A percentile compares a stretch with the other conserved stretches of the same genome.
phyloP scores from a whole-genome alignment of 257 asterid species.

The Fraxinus anomala region DNA sequence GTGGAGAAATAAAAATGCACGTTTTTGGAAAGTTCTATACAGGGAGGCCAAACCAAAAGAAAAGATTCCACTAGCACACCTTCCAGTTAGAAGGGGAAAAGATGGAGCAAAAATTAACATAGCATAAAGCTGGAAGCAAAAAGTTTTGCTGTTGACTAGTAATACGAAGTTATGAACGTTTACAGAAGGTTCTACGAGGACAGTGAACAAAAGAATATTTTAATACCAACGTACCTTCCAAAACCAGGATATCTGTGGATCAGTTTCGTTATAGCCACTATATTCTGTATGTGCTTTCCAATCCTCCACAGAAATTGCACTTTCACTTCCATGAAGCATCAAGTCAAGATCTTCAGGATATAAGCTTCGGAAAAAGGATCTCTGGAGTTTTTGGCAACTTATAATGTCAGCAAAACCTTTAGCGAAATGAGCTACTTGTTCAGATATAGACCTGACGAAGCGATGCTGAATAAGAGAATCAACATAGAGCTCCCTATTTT shows the following conservation, averaged over 20 bases:
- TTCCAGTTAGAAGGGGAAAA: not conserved
- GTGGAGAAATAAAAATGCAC: not conserved
- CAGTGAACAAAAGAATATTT: not conserved
- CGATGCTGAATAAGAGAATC: constrained; percentile 70
- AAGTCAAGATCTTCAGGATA: constrained; percentile 75
- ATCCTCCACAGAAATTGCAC: constrained; percentile 76
- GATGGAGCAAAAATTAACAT: not conserved
- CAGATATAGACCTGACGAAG: constrained; percentile 64
- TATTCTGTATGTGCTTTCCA: constrained; percentile 92
- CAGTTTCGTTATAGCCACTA: constrained; percentile 71
- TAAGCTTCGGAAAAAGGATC: constrained; percentile 68
- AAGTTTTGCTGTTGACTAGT: not conserved
- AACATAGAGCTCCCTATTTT: constrained; percentile 72
- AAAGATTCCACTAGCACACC: not conserved
- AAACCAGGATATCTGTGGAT: constrained; percentile 86
- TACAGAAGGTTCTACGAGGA: not conserved
- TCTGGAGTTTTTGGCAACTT: constrained; percentile 40
- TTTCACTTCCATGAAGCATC: constrained; percentile 86
- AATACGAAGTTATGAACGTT: not conserved
- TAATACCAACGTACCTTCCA: constrained; percentile 74
- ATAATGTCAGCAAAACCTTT: constrained; percentile 74
- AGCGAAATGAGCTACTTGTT: constrained; percentile 67
- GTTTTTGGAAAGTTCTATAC: not conserved
- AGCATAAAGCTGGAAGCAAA: not conserved
- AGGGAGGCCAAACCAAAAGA: not conserved